These are phyloP conservation scores for Abrus precatorius DNA, from an alignment of 306 rosid species.

Conservation along the genomic window DNA sequence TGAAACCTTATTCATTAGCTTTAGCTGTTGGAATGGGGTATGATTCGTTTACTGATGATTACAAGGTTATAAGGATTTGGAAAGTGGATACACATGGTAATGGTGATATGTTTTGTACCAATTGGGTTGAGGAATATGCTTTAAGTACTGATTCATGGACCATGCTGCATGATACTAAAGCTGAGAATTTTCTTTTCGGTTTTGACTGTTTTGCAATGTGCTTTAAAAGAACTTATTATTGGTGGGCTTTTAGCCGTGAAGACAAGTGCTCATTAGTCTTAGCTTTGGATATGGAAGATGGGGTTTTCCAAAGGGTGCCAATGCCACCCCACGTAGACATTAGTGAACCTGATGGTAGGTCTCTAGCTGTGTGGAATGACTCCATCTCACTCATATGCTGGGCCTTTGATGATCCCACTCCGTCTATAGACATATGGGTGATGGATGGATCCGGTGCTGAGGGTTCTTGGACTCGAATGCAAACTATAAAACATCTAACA, in stretches of 20 bases:
- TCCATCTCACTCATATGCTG: constrained; percentile 35
- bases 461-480: constrained; percentile 33
- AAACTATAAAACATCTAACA: not conserved
- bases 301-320: constrained; percentile 33
- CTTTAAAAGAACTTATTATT: constrained; percentile 41
- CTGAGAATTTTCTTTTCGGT: constrained; percentile 29
- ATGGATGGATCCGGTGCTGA: constrained; percentile 13
- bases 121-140: constrained; percentile 38
- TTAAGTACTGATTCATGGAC: constrained; percentile 42
- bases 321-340: constrained; percentile 4
- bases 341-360: constrained; percentile 22
- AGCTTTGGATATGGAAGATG: constrained; percentile 25
- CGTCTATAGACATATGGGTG: constrained; percentile 38
- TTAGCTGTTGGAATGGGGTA: constrained; percentile 51
- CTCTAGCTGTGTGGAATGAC: constrained; percentile 39
- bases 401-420: not conserved
- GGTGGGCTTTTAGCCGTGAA: constrained; percentile 38
- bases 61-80: constrained; percentile 44
- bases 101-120: not conserved
- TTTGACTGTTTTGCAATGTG: constrained; percentile 24
- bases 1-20: constrained; percentile 18
- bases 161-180: constrained; percentile 24
- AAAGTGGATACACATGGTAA: not conserved
- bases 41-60: constrained; percentile 40
- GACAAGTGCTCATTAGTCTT: constrained; percentile 8